phyloP scores from a whole-genome alignment of 2,329 filamentous ascomycete species.

The Zasmidium angulare region DNA sequence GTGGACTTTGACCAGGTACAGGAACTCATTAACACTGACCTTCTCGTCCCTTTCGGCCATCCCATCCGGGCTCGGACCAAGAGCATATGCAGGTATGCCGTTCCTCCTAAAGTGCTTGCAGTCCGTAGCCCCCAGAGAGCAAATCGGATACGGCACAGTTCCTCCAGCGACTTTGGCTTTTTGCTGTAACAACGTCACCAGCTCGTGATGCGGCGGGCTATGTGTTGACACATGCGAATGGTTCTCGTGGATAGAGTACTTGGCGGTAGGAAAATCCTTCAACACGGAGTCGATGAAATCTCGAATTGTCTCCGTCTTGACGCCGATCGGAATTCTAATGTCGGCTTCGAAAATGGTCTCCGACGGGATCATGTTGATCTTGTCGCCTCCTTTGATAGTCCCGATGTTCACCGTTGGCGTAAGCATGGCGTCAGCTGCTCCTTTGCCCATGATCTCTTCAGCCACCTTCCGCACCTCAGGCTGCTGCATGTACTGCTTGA shows the following conservation, averaged over 20 bases:
- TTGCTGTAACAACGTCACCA: slow-evolving; percentile 30
- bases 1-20: slow-evolving; percentile 34
- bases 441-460: slow-evolving; percentile 39
- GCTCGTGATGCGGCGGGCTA: slow-evolving; percentile 36
- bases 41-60: slow-evolving; percentile 31
- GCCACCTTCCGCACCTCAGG: slow-evolving; percentile 34
- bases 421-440: slow-evolving; percentile 35
- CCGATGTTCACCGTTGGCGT: slow-evolving; percentile 44
- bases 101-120: slow-evolving; percentile 43
- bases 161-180: slow-evolving; percentile 31
- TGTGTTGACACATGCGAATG: slow-evolving; percentile 37
- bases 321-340: slow-evolving; percentile 42
- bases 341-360: slow-evolving; percentile 41
- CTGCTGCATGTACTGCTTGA: slow-evolving; percentile 33
- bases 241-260: slow-evolving; percentile 34
- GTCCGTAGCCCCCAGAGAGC: slow-evolving; percentile 42
- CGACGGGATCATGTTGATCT: slow-evolving; percentile 46
- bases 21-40: slow-evolving; percentile 34
- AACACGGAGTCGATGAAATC: slow-evolving; percentile 31
- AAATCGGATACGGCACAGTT: slow-evolving; percentile 35
- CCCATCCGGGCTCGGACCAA: slow-evolving; percentile 34
- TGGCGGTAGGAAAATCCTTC: slow-evolving; percentile 28
- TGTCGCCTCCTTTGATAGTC: slow-evolving; percentile 41
- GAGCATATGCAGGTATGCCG: slow-evolving; percentile 40
- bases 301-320: slow-evolving; percentile 33